phyloP scores from a whole-genome alignment of 768 basidiomycete genomes.

The Mycena pura region DNA sequence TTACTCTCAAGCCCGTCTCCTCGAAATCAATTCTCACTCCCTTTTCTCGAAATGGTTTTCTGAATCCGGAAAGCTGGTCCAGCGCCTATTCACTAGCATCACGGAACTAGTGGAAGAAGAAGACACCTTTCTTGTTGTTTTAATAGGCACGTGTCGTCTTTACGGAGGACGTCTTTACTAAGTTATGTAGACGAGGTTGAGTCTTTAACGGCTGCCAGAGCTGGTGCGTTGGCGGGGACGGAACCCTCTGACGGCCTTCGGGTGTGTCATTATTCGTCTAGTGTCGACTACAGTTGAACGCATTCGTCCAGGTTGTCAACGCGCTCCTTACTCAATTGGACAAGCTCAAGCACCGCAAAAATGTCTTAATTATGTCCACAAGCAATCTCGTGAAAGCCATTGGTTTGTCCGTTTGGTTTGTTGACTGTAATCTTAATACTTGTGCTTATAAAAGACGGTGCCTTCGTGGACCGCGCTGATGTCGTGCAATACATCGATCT shows the following conservation, averaged over 20 bases:
- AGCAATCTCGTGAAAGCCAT: conserved; percentile 96
- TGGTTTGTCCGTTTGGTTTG: conserved; percentile 53
- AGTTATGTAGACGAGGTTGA: conserved; percentile 87
- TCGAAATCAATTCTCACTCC: conserved; percentile 98
- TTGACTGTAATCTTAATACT: neutral
- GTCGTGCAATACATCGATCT: conserved; percentile 94
- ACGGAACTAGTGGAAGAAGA: conserved; percentile 93
- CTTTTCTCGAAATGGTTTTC: conserved; percentile 99
- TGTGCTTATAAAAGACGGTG: conserved; percentile 65
- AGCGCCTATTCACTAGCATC: conserved; percentile 87
- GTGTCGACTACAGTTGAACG: neutral
- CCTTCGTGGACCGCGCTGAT: conserved; percentile 96
- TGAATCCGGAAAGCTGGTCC: conserved; percentile 97
- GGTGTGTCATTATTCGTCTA: conserved; percentile 48
- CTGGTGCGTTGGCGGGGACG: conserved; percentile 92
- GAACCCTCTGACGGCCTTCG: conserved; percentile 95
- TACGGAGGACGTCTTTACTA: neutral
- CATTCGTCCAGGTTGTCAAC: conserved; percentile 82
- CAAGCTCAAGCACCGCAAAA: conserved; percentile 91
- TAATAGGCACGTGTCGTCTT: conserved; percentile 70
- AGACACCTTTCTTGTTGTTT: conserved; percentile 87
- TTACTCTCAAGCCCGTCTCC: conserved; percentile 83
- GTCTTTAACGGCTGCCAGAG: conserved; percentile 91
- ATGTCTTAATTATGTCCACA: conserved; percentile 95
- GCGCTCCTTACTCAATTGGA: conserved; percentile 96